Conservation (phyloP, 2,329 filamentous ascomycete genomes). For the Hymenoscyphus repandus region DNA sequence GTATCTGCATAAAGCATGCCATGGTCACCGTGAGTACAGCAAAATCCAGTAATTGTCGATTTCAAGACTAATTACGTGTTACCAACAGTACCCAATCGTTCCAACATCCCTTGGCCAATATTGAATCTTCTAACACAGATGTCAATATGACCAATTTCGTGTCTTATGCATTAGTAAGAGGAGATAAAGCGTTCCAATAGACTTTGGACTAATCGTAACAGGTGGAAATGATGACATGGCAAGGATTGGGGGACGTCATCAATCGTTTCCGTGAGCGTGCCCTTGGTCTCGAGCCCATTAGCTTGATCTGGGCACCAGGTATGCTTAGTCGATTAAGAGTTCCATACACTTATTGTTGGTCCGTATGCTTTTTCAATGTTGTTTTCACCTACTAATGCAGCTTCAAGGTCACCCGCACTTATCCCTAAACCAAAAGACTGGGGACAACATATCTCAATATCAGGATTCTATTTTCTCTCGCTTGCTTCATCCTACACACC, state of each 20-base stretch:
- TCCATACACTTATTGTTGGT: conserved; percentile 88
- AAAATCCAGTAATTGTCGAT: no score
- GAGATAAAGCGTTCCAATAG: no score
- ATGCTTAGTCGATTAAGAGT: conserved; percentile 70
- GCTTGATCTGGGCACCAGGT: conserved; percentile 76
- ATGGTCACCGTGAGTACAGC: conserved; percentile 53
- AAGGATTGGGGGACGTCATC: conserved; percentile 80
- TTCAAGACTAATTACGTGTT: no score
- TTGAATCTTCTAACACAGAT: conserved; percentile 59
- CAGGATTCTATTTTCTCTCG: conserved; percentile 73
- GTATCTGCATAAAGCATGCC: conserved; percentile 46
- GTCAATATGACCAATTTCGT: conserved; percentile 61
- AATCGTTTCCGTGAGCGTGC: conserved; percentile 76
- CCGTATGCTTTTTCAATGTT: conserved; percentile 3
- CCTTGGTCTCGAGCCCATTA: conserved; percentile 71
- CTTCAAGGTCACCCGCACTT: conserved; percentile 58
- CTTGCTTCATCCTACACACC: conserved; percentile 62
- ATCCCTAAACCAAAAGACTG: conserved; percentile 78
- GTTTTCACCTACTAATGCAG: neutral
- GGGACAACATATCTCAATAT: conserved; percentile 64
- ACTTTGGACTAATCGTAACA: no score
- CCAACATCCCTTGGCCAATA: conserved; percentile 65
- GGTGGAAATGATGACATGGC: conserved; percentile 70
- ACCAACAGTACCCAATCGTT: conserved; percentile 52
- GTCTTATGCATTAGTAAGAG: conserved; percentile 50